Evolutionary conservation across 805 yeast genomes (phyloP), one percentile per base, ranked within the genome.

Genomic region (Kuraishia floccosa): DNA sequence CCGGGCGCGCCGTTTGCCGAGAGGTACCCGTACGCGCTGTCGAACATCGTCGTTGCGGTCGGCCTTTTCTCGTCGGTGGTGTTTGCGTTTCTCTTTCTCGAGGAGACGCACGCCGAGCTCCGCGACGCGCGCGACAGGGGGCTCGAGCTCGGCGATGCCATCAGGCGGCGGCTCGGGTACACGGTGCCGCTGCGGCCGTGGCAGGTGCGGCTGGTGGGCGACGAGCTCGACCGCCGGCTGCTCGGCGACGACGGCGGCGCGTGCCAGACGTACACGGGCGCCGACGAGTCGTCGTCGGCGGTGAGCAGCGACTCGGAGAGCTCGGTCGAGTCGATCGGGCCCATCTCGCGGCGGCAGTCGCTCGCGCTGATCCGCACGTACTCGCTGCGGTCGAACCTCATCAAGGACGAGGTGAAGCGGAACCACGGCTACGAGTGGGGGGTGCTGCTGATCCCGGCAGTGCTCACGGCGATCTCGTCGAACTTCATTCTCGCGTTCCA

Each of bases 1-100:
- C 22, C 22, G 22, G 10, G 10, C 10, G 22, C 22, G 7, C 7
- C 22, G 7, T 7, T 7, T 19, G 22, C 22, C 10, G 37, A 49
- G 12, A 41, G 40, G 17, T 60, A 55, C 43, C 78, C 78, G 2
- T 72, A 67, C 40, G 65, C 72, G 1, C 44, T 72, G 31, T 71
- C 77, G 3, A 72, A 70, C 41, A 34, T 72, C n/a, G 61, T 59
- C 8, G 64, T 70, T 11, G 53, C 68, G 23, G 1, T 36, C 2
- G 46, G 62, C 30, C 46, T 69, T 13, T 29, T 54, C 27, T 30
- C 45, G 20, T 58, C 72, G 28, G 35, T 60, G 24, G 9, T 59
- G 3, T 35, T 54, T 25, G 65, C 68, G 3, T 41, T 64, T 28
- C 52, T 72, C 27, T 70, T 70, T 37, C 47, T 72, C 25, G 74